Percentiles rank a stretch among this genome's conserved stretches.
Conservation (phyloP, 1,284 basidiomycete genomes). For the Irpex sp. region DNA sequence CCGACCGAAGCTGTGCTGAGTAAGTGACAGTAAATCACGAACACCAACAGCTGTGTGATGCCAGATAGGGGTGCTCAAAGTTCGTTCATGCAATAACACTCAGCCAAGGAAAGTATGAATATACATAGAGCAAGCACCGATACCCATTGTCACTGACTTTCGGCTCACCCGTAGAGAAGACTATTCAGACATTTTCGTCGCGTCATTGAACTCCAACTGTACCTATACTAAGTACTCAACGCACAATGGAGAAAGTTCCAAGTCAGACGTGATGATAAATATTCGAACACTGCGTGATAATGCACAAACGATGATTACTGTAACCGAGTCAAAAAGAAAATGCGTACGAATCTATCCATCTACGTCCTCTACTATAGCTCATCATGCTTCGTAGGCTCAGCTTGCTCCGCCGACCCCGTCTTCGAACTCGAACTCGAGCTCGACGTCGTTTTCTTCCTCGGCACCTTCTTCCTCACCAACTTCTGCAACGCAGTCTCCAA, state of each 20-base stretch:
- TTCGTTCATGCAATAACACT: too few species aligned
- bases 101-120: too few species aligned
- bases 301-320: neutral
- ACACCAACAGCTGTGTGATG: too few species aligned
- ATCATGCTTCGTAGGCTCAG: conserved; percentile 7
- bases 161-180: too few species aligned
- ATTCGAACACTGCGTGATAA: neutral
- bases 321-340: neutral
- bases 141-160: too few species aligned
- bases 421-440: conserved; percentile 19
- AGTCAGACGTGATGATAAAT: neutral
- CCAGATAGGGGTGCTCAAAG: too few species aligned
- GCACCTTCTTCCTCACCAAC: conserved; percentile 60
- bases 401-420: neutral
- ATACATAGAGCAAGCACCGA: too few species aligned
- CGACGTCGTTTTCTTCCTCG: conserved; percentile 44
- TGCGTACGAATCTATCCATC: neutral
- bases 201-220: too few species aligned
- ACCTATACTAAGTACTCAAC: neutral
- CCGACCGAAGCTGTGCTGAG: too few species aligned
- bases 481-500: conserved; percentile 72
- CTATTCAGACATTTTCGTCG: too few species aligned
- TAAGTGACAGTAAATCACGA: too few species aligned
- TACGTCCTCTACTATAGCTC: conserved; percentile 3
- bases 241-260: too few species aligned